Percentiles rank a stretch among this genome's conserved stretches.
Evolutionary conservation across 169 alveolate species (phyloP).

Genomic region (Plasmodium ovale): DNA sequence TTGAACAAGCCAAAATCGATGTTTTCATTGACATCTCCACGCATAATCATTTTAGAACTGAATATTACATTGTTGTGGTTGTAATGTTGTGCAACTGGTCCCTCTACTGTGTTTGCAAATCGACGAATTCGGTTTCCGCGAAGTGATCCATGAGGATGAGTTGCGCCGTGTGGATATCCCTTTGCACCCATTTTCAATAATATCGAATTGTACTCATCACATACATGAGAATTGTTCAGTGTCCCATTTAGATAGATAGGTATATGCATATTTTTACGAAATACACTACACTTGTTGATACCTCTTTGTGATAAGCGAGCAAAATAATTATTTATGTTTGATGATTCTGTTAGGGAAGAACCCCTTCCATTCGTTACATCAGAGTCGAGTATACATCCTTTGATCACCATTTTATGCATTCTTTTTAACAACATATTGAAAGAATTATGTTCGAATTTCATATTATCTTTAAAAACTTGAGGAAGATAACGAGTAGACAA

Average conservation of each 20-base stretch:
- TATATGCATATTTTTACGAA: constrained; percentile 10
- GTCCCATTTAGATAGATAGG: constrained; percentile 40
- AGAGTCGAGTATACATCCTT: constrained; percentile 38
- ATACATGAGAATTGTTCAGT: constrained; percentile 25
- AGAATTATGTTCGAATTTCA: constrained; percentile 55
- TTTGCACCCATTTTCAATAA: constrained; percentile 4
- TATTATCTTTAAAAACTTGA: constrained; percentile 61
- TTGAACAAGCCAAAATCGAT: constrained; percentile 72
- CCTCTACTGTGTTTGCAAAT: background rate
- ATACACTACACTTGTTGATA: constrained; percentile 2
- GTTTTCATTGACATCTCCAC: constrained; percentile 77
- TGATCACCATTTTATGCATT: constrained; percentile 70
- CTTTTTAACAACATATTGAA: constrained; percentile 69
- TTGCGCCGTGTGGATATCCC: background rate
- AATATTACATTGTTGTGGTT: constrained; percentile 76
- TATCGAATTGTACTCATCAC: constrained; percentile 2
- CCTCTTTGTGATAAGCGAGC: constrained; percentile 19
- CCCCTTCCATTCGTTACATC: background rate
- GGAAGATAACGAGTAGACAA: constrained; percentile 48
- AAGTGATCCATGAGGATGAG: background rate
- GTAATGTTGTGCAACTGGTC: background rate
- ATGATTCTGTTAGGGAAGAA: background rate
- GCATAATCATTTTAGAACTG: constrained; percentile 72
- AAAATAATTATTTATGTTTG: constrained; percentile 2
- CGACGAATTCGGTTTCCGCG: constrained; percentile 3